These are phyloP conservation scores for Aphanomyces stellatus DNA, from an alignment of 352 stramenopile species.

Conservation along the genomic window DNA sequence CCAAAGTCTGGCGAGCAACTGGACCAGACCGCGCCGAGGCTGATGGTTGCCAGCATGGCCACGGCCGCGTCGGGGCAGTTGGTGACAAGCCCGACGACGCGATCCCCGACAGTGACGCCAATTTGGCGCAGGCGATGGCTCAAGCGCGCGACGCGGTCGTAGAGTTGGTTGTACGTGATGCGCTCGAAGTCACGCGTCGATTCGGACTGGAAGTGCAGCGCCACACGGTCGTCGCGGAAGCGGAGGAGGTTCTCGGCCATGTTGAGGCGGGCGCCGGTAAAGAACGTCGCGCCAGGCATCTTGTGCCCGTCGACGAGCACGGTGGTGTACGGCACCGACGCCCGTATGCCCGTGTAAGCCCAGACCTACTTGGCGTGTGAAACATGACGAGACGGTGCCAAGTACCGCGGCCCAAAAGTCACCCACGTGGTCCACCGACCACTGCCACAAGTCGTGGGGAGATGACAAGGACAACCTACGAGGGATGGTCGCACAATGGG, in stretches of 20 bases:
- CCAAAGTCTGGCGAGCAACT: conserved; percentile 83
- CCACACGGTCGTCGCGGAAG: conserved; percentile 56
- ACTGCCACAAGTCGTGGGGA: conserved; percentile 52
- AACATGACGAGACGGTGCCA: neutral
- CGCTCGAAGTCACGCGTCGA: conserved; percentile 42
- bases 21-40: conserved; percentile 56
- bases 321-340: conserved; percentile 39
- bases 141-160: conserved; percentile 41
- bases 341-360: conserved; percentile 59
- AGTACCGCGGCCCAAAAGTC: conserved; percentile 46
- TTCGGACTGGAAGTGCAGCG: conserved; percentile 66
- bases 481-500: neutral
- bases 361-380: conserved; percentile 24
- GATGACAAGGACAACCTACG: conserved; percentile 31
- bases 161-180: conserved; percentile 60
- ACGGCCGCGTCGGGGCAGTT: conserved; percentile 59
- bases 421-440: conserved; percentile 56
- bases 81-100: conserved; percentile 54
- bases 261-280: conserved; percentile 49
- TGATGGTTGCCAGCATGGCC: conserved; percentile 61
- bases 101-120: conserved; percentile 44
- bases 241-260: conserved; percentile 68
- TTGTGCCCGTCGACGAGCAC: conserved; percentile 51
- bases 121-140: conserved; percentile 34
- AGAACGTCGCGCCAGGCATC: conserved; percentile 68